phyloP scores from a whole-genome alignment of 805 yeast genomes.

The Cephaloascus albidus region DNA sequence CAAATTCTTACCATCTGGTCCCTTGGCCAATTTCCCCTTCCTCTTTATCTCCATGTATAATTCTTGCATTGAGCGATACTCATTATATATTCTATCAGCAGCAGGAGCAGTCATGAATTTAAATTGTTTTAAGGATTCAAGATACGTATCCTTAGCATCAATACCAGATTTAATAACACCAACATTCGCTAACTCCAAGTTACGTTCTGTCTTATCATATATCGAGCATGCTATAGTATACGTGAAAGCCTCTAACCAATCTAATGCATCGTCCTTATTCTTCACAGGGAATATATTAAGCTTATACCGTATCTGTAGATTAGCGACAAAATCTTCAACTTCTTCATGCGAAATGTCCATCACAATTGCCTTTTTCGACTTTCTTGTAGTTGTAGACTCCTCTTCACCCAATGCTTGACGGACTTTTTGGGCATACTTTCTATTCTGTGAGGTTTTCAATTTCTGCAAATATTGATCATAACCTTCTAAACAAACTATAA shows the following conservation, averaged over 20 bases:
- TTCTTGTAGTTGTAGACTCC: neutral
- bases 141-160: conserved; percentile 33
- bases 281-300: conserved; percentile 42
- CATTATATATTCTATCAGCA: conserved; percentile 32
- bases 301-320: conserved; percentile 35
- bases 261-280: conserved; percentile 33
- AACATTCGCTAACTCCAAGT: conserved; percentile 44
- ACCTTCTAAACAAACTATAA: conserved; percentile 39
- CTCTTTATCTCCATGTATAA: conserved; percentile 15
- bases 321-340: conserved; percentile 29
- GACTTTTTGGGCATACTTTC: conserved; percentile 29
- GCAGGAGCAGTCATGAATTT: conserved; percentile 46
- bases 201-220: conserved; percentile 48
- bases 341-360: conserved; percentile 12
- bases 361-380: conserved; percentile 1
- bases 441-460: conserved; percentile 35
- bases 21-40: conserved; percentile 26
- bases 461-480: conserved; percentile 35
- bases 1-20: conserved; percentile 31
- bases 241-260: conserved; percentile 49
- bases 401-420: conserved; percentile 13
- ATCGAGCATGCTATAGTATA: conserved; percentile 43
- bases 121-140: conserved; percentile 45
- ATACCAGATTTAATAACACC: conserved; percentile 48
- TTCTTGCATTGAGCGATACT: conserved; percentile 27